phyloP scores from a whole-genome alignment of 306 rosid species.

The Psophocarpus tetragonolobus region DNA sequence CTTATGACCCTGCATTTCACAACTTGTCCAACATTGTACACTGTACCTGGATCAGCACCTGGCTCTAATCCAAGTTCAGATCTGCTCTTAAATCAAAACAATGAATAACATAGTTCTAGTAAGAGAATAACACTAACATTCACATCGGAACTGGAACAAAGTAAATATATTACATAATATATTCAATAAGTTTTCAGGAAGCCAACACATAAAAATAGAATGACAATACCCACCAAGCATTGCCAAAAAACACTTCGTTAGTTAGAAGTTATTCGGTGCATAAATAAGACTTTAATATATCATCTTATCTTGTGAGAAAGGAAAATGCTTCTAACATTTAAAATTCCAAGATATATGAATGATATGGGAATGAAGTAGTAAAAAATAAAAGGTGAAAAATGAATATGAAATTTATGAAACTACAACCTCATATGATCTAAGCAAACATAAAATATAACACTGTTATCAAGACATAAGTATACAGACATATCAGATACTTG shows the following conservation, averaged over 20 bases:
- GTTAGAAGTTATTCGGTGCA: not conserved
- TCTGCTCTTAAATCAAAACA: conserved; percentile 53
- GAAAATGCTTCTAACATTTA: not conserved
- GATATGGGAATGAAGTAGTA: not conserved
- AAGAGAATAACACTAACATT: not conserved
- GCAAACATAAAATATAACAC: not conserved
- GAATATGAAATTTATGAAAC: not conserved
- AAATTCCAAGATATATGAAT: not conserved
- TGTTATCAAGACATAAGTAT: not conserved
- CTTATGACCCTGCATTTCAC: conserved; percentile 80
- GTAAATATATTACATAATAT: not conserved
- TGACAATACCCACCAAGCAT: not conserved
- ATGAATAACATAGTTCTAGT: conserved; percentile 21
- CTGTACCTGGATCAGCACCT: conserved; percentile 67
- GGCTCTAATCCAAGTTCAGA: conserved; percentile 90
- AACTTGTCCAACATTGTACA: conserved; percentile 87
- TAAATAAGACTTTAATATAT: not conserved
- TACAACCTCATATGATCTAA: not conserved
- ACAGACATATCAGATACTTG: conserved; percentile 43
- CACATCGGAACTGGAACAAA: conserved; percentile 11
- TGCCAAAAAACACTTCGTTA: not conserved
- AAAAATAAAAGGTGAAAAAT: not conserved
- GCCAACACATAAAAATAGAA: not conserved
- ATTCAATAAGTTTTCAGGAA: conserved; percentile 13
- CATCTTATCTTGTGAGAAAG: not conserved